Evolutionary conservation across 1,139 yeast genomes (phyloP).

Genomic region (Debaryomyces sp.): DNA sequence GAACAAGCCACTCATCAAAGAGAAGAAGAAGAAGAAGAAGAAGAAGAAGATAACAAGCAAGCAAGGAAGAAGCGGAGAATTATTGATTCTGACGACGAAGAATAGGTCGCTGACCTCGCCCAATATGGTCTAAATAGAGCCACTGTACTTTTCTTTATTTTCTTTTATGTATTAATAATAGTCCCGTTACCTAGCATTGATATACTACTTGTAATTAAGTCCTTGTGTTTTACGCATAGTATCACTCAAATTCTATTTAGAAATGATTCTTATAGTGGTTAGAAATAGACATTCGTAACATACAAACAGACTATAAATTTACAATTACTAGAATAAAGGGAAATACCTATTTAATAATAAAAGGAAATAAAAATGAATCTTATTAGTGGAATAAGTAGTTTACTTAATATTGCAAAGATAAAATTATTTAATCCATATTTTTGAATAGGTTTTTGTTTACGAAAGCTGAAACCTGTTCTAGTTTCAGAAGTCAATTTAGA

Average conservation of each 20-base stretch:
- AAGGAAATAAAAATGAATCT: too few relatives aligned
- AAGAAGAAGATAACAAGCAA: slow-evolving; percentile 62
- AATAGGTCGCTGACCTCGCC: slow-evolving; percentile 15
- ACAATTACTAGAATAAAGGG: too few relatives aligned
- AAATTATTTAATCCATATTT: too few relatives aligned
- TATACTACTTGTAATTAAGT: background rate
- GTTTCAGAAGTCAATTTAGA: too few relatives aligned
- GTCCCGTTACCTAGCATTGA: background rate
- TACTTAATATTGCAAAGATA: too few relatives aligned
- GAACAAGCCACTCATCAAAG: slow-evolving; percentile 59
- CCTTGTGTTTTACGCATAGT: background rate
- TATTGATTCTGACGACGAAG: slow-evolving; percentile 48
- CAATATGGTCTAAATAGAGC: background rate
- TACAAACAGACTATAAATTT: too few relatives aligned
- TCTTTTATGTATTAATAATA: slow-evolving; percentile 5
- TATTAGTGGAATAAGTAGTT: too few relatives aligned
- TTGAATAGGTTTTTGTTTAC: too few relatives aligned
- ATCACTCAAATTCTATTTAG: background rate
- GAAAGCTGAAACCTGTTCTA: too few relatives aligned
- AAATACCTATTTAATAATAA: too few relatives aligned
- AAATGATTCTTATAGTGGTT: too few relatives aligned
- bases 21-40: slow-evolving; percentile 31
- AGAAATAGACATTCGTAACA: too few relatives aligned
- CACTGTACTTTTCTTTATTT: background rate
- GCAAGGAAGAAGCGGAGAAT: slow-evolving; percentile 45